A percentile compares a stretch with the other conserved stretches of the same genome.
Evolutionary conservation across 495 filamentous ascomycete genomes (phyloP).

Genomic region (Jackrogersella minutella): DNA sequence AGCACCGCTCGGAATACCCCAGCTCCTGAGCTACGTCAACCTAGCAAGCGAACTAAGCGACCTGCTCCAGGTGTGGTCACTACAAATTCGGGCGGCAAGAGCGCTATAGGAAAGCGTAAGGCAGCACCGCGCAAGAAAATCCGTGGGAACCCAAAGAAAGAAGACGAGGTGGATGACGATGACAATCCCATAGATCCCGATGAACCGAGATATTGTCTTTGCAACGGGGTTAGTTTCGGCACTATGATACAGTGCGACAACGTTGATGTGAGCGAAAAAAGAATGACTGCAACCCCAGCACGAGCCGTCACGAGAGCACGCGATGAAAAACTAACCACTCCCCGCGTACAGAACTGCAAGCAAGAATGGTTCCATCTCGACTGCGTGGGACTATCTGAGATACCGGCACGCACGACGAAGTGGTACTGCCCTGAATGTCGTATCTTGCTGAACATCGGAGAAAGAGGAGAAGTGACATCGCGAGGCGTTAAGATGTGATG

Average conservation of each 20-base stretch:
- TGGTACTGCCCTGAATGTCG: constrained; percentile 96
- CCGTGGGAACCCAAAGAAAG: constrained; percentile 58
- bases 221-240: constrained; percentile 90
- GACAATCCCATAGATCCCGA: constrained; percentile 84
- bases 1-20: constrained; percentile 66
- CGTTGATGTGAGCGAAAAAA: constrained; percentile 70
- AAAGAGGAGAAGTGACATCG: constrained; percentile 63
- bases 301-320: constrained; percentile 5
- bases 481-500: constrained; percentile 59
- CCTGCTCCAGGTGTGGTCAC: constrained; percentile 81
- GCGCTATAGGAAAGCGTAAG: constrained; percentile 80
- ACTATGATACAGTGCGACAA: constrained; percentile 97
- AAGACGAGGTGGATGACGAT: constrained; percentile 66
- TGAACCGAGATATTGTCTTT: constrained; percentile 90
- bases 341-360: constrained; percentile 63
- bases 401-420: constrained; percentile 79
- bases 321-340: constrained; percentile 30
- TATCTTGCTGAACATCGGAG: constrained; percentile 68
- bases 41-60: constrained; percentile 65
- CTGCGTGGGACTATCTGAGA: constrained; percentile 80
- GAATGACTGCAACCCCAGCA: constrained; percentile 30
- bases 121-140: constrained; percentile 74
- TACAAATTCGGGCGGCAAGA: constrained; percentile 72
- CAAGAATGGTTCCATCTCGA: constrained; percentile 94
- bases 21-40: constrained; percentile 56